Base-by-base conservation (phyloP, 805 yeast genomes). In the Monosporozyma unispora region DNA sequence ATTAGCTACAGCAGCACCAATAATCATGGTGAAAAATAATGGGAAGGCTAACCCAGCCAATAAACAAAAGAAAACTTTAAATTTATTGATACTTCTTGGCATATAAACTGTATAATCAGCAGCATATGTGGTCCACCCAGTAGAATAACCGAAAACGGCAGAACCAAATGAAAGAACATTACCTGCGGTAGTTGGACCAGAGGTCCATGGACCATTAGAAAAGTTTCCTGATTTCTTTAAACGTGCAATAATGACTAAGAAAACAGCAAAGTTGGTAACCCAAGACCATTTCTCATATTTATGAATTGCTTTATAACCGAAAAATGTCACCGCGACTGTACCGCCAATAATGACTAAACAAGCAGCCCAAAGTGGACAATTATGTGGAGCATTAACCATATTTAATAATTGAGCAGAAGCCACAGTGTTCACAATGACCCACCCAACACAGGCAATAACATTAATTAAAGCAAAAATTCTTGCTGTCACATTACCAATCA, bases 91-190 rank as follows among this genome's bases (percentile, higher is more conserved):
- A 60, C 77, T 75, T 59, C 77, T 72, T 56, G 84, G 87, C 78
- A 85, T 87, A 72, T 87, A 90, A 43, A 84, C 88, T 45, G 96
- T 87, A 71, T 89, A 90, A 70, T 89, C 97, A 47, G 95, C 80
- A 25, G 96, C 93, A 59, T 82, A 87, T 16, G 96, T 82, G 50
- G 95, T 80, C 97, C 97, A 89, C 54, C 96, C 96, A 48, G 96
- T 79, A 46, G 96, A 95, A 62, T 83, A 89, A 54, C 96, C 96
- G 60, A 79, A 89, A 54, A 85, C 67, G 42, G 93, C 70, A 67
- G 89, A 82, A 63, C 96, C 96, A 57, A 84, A 87, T 19, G 91
- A 80, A 50, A 89, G 71, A 19, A 87, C 89, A 60, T 67, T 60
- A 55, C 87, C 96, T 31, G 93, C 95, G 51, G 83, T 82, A 28